Base-by-base conservation (phyloP, 2,329 filamentous ascomycete species). In the Arachnomyces sp. region DNA sequence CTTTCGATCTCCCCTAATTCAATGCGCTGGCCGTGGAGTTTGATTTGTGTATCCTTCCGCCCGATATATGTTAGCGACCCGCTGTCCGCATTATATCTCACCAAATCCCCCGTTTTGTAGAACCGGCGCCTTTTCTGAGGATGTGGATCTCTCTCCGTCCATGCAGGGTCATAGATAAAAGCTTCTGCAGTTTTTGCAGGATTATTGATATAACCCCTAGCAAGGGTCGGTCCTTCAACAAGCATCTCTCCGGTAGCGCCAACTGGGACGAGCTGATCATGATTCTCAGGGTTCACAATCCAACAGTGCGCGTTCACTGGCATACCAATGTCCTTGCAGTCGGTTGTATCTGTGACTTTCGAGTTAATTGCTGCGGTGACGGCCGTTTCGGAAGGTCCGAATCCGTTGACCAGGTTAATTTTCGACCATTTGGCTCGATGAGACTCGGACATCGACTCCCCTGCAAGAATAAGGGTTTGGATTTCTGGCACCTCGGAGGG, bases 41-140 rank as follows among this genome's bases (percentile, higher is more conserved):
- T 84, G 40, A 82, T 73, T 55, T 81, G 79, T n/a, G 73, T 73
- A 50, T 84, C 81, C 48, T 78, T 80, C 36, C 81, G 70, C 12
- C 79, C 78, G 30, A 80, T 43, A 44, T 60, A 64, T 9, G 53
- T 57, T n/a, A 64, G 46, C 2, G 59, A 55, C 17, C 61, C 61
- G 30, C 46, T 43, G 16, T 61, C 55, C 0, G 57, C 58, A 32
- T 61, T 64, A 35, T 62, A 63, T 25, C 60, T 53, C 40, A 60
- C 62, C 37, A 66, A 40, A 43, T 66, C 63, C 6, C 63, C 63
- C 8, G 63, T 65, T 44, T 64, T 63, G 46, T 66, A 66, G 28
- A 65, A 58, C 44, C 61, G 53, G 31, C 60, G 55, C 17, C 47
- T 44, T 2, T 34, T 30, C 7, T 39, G 36, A 16, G 34, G 30